Percentiles rank a stretch among this genome's conserved stretches.
phyloP scores from a whole-genome alignment of 139 green algal species.

The Parachlorella kessleri region DNA sequence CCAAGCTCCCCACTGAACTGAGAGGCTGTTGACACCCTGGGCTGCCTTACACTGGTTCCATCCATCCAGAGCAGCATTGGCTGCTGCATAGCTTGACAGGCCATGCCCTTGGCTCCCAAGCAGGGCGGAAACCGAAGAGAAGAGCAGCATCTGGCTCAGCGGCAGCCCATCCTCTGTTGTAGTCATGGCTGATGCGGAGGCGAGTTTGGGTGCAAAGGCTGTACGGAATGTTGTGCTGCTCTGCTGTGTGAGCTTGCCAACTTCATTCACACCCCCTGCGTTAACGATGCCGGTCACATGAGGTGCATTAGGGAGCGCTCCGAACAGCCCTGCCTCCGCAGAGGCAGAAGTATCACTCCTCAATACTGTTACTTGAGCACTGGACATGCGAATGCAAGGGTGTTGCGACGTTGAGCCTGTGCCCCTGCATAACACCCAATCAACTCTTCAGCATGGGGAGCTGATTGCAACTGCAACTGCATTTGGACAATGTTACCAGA shows the following conservation, averaged over 20 bases:
- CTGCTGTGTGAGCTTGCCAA: constrained; percentile 64
- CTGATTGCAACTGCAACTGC: too few species aligned
- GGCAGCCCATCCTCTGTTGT: constrained; percentile 9
- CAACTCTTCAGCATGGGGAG: too few species aligned
- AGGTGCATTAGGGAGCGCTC: too few species aligned
- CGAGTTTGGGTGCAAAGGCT: constrained; percentile 59
- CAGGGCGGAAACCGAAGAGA: constrained; percentile 50
- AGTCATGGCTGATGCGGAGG: constrained; percentile 8
- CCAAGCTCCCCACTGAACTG: constrained; percentile 77
- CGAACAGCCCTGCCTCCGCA: too few species aligned
- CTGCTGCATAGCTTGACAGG: constrained; percentile 55
- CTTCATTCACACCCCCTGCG: too few species aligned
- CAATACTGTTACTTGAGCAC: neutral
- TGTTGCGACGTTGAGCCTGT: too few species aligned
- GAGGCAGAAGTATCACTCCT: too few species aligned
- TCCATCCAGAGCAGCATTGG: constrained; percentile 53
- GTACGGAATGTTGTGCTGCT: constrained; percentile 29
- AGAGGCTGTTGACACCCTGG: constrained; percentile 19
- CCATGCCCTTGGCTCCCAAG: constrained; percentile 49
- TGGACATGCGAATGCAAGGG: neutral
- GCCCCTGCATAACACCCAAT: too few species aligned
- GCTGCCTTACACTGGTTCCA: constrained; percentile 4
- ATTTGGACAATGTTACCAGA: too few species aligned
- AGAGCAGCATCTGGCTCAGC: constrained; percentile 18
- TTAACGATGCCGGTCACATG: too few species aligned